These are phyloP conservation scores for Simmondsia chinensis DNA, from an alignment of 148 eudicot genomes.

Conservation along the genomic window DNA sequence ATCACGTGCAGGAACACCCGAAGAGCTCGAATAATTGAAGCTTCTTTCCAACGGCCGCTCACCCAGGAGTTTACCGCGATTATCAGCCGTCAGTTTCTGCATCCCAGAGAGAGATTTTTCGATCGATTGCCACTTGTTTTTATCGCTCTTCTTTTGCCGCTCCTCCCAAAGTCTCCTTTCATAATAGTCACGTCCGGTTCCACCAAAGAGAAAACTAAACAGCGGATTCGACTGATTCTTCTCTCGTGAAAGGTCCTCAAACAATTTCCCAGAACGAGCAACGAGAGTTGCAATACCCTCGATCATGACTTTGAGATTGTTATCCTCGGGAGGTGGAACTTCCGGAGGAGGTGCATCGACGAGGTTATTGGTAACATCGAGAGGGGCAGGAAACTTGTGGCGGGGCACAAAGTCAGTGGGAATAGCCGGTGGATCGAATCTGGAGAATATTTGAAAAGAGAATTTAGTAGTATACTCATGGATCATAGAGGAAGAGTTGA, in stretches of 20 bases:
- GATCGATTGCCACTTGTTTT: constrained; percentile 30
- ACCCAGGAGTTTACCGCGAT: constrained; percentile 79
- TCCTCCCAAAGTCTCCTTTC: constrained; percentile 90
- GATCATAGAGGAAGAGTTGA: neutral
- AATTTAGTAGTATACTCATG: neutral
- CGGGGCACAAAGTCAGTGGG: constrained; percentile 67
- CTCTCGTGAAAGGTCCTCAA: constrained; percentile 88
- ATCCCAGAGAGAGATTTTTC: constrained; percentile 26
- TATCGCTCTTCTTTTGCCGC: constrained; percentile 54
- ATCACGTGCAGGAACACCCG: constrained; percentile 19
- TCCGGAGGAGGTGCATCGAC: constrained; percentile 49
- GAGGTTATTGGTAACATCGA: constrained; percentile 25
- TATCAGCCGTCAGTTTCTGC: constrained; percentile 80
- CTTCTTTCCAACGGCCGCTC: constrained; percentile 74
- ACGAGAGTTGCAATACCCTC: constrained; percentile 91
- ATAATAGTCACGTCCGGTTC: constrained; percentile 75
- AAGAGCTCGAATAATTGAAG: constrained; percentile 28
- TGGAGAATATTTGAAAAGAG: constrained; percentile 20
- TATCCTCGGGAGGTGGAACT: constrained; percentile 71
- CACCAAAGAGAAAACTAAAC: constrained; percentile 80
- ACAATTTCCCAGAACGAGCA: constrained; percentile 83
- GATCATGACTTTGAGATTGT: constrained; percentile 59
- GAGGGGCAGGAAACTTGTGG: constrained; percentile 66
- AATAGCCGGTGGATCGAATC: constrained; percentile 76
- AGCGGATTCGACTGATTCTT: constrained; percentile 73